Base-by-base conservation (phyloP, 306 rosid species). In the Luffa acutangula region DNA sequence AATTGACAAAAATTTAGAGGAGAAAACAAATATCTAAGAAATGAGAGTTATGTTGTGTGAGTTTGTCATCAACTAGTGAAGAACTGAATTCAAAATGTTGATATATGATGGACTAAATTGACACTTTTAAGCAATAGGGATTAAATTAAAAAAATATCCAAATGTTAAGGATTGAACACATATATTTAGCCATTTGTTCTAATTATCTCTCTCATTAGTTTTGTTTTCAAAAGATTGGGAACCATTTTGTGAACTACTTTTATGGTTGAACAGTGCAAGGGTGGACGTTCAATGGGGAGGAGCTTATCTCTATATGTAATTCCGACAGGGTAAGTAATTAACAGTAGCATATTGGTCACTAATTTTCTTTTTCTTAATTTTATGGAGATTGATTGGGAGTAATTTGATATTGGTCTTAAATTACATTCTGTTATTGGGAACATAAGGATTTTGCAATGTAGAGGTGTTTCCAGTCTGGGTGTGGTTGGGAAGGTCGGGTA, bases 401-500 rank as follows among this genome's bases (percentile, higher is more conserved):
- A 64, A 31, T 82, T 39, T 25, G n/a, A n/a, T n/a, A n/a, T n/a
- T n/a, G 60, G 10, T 64, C 70, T 45, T 81, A 54, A 60, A 48
- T 54, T 66, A 53, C 63, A 60, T 69, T 48, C n/a, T 83, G 79
- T 52, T n/a, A 56, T 60, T 85, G 79, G 74, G 53, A 25, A 52
- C 76, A 56, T 72, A 94, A 97, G 81, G 92, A 85, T 76, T 85
- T 91, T 81, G 98, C 97, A 46, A 91, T 91, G 97, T 92, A 97
- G 97, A 89, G 98, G 85, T 94, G 98, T 80, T 94, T 92, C 82
- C 93, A 84, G 59, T 65, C 76, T 71, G 78, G 85, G 13, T 94
- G 98, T 62, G 90, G 91, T 20, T 92, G 97, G 97, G 86, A 89
- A 73, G 98, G 90, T 74, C 85, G 83, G 97, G 98, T 94, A 89